Evolutionary conservation across 2,329 filamentous ascomycete species (phyloP).

Genomic region (Aspergillus candidus): DNA sequence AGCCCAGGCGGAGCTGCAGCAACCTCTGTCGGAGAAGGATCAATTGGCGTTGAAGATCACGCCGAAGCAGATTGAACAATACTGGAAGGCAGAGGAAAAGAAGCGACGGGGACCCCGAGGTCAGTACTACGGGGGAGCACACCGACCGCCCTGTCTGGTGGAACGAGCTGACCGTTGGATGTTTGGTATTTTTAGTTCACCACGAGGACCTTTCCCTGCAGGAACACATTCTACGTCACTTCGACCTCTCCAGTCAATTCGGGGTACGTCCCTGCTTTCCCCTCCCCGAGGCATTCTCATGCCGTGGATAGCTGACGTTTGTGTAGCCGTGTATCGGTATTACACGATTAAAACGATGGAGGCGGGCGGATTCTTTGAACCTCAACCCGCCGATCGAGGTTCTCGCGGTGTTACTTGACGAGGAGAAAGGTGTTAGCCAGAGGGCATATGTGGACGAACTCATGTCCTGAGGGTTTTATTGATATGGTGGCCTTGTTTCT

Average conservation of each 20-base stretch:
- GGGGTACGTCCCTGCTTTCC: slow-evolving; percentile 60
- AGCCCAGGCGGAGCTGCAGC: slow-evolving; percentile 39
- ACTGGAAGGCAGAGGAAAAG: slow-evolving; percentile 70
- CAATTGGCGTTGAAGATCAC: slow-evolving; percentile 56
- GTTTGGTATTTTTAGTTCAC: slow-evolving; percentile 52
- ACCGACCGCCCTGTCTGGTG: not conserved
- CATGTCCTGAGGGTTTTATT: slow-evolving; percentile 22
- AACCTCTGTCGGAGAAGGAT: slow-evolving; percentile 31
- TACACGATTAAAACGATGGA: slow-evolving; percentile 75
- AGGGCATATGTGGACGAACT: slow-evolving; percentile 56
- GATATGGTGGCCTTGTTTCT: not conserved
- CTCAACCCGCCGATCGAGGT: slow-evolving; percentile 88
- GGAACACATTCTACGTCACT: slow-evolving; percentile 86
- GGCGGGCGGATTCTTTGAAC: slow-evolving; percentile 72
- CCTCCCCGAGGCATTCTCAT: not conserved
- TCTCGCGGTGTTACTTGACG: slow-evolving; percentile 72
- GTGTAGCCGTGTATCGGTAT: slow-evolving; percentile 81
- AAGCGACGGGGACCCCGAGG: slow-evolving; percentile 58
- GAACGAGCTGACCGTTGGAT: not conserved
- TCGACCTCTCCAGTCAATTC: slow-evolving; percentile 85
- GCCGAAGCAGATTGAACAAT: slow-evolving; percentile 63
- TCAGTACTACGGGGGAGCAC: slow-evolving; percentile 18
- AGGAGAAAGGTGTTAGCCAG: slow-evolving; percentile 45
- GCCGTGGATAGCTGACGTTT: not conserved
- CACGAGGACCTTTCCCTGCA: slow-evolving; percentile 64